Evolutionary conservation across 2,329 filamentous ascomycete genomes (phyloP).

Genomic region (Trichophyton schoenleinii): DNA sequence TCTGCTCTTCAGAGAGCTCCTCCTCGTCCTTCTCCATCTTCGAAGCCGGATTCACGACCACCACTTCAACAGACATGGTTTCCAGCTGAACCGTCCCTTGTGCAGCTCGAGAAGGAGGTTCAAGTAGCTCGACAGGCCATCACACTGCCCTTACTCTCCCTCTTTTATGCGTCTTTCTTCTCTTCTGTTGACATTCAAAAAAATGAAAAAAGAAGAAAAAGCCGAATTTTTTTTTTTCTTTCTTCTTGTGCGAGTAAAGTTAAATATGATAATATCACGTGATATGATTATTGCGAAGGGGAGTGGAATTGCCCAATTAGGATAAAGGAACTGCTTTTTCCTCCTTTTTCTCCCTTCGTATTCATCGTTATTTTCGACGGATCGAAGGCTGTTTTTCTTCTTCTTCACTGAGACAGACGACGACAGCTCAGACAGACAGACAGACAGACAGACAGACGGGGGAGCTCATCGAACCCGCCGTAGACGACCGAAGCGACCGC

Average conservation of each 20-base stretch:
- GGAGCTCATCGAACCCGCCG: not conserved
- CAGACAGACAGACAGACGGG: no score
- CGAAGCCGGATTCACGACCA: not conserved
- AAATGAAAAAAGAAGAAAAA: not conserved
- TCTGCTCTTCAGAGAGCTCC: constrained; percentile 49
- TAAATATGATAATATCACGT: not conserved
- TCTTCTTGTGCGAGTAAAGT: not conserved
- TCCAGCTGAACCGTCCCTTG: not conserved
- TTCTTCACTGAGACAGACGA: not conserved
- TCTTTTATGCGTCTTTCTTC: not conserved
- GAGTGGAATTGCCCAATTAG: not conserved
- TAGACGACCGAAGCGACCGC: not conserved
- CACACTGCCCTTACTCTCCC: not conserved
- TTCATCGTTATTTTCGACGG: not conserved
- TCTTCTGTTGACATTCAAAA: not conserved
- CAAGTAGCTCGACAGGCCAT: not conserved
- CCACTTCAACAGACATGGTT: not conserved
- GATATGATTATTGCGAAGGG: not conserved
- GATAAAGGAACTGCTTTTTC: not conserved
- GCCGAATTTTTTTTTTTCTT: not conserved
- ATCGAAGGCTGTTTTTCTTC: not conserved
- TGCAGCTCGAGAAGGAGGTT: not conserved
- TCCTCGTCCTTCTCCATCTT: constrained; percentile 2
- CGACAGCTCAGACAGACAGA: not conserved
- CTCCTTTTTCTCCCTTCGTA: not conserved